Percentiles rank a stretch among this genome's conserved stretches.
phyloP scores from a whole-genome alignment of 2,329 filamentous ascomycete genomes.

The Fusarium veterinarium region DNA sequence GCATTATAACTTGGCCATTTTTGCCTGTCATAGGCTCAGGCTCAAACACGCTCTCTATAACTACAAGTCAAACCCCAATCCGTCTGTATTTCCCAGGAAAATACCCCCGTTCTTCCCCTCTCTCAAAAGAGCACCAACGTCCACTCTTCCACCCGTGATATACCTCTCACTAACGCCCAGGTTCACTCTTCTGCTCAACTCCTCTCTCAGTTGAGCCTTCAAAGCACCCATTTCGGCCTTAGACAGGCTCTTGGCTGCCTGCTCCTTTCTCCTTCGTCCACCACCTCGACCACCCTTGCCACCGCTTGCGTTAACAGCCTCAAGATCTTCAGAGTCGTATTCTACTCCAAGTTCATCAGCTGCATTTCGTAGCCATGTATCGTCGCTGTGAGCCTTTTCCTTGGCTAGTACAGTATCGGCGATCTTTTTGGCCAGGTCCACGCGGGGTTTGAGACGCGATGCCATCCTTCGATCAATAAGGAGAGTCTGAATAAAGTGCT shows the following conservation, averaged over 20 bases:
- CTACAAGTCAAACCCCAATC: slow-evolving; percentile 47
- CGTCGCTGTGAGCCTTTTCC: slow-evolving; percentile 85
- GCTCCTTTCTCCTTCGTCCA: slow-evolving; percentile 79
- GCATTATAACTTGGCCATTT: background rate
- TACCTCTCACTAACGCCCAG: slow-evolving; percentile 90
- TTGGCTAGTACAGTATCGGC: slow-evolving; percentile 86
- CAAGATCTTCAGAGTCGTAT: slow-evolving; percentile 90
- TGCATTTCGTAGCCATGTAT: slow-evolving; percentile 84
- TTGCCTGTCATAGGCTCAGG: background rate
- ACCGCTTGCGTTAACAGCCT: slow-evolving; percentile 78
- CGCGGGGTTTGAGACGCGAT: slow-evolving; percentile 78
- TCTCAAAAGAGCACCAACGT: slow-evolving; percentile 77
- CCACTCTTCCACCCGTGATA: slow-evolving; percentile 84
- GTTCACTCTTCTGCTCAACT: slow-evolving; percentile 82
- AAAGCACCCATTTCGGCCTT: slow-evolving; percentile 80
- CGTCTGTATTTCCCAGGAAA: slow-evolving; percentile 56
- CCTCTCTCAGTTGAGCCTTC: slow-evolving; percentile 76
- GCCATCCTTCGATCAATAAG: slow-evolving; percentile 86
- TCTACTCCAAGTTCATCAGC: slow-evolving; percentile 95
- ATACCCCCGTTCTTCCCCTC: slow-evolving; percentile 65
- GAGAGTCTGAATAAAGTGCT: slow-evolving; percentile 81
- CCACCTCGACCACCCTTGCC: slow-evolving; percentile 75
- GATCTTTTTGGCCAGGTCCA: slow-evolving; percentile 86
- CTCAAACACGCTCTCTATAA: slow-evolving; percentile 3
- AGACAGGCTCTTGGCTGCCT: slow-evolving; percentile 72